Evolutionary conservation across 1,139 yeast genomes (phyloP).

Genomic region (Hansenula sp.): DNA sequence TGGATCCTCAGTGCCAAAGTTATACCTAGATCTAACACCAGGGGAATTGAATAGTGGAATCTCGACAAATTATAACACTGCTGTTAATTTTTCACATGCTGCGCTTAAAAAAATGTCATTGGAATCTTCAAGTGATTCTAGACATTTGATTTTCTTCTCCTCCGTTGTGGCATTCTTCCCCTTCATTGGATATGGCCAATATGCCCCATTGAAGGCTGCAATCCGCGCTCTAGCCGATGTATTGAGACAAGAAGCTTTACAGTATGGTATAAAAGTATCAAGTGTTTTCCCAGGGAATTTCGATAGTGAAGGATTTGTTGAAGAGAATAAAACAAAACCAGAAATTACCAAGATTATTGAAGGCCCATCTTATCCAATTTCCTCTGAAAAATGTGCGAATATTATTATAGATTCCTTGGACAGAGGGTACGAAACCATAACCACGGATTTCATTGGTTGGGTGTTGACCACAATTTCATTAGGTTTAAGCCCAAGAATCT

Average conservation of each 20-base stretch:
- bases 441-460: slow-evolving; percentile 89
- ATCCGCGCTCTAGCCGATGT: slow-evolving; percentile 69
- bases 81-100: slow-evolving; percentile 67
- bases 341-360: slow-evolving; percentile 77
- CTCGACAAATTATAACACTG: slow-evolving; percentile 66
- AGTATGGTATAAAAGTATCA: slow-evolving; percentile 59
- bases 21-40: slow-evolving; percentile 65
- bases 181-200: slow-evolving; percentile 86
- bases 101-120: slow-evolving; percentile 42
- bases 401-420: slow-evolving; percentile 53
- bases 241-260: slow-evolving; percentile 75
- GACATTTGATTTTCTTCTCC: slow-evolving; percentile 74
- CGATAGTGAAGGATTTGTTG: slow-evolving; percentile 78
- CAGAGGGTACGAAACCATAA: slow-evolving; percentile 68
- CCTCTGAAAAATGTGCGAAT: slow-evolving; percentile 64
- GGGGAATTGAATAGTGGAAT: slow-evolving; percentile 60
- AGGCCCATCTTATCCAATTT: slow-evolving; percentile 74
- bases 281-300: slow-evolving; percentile 87
- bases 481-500: slow-evolving; percentile 40
- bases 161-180: slow-evolving; percentile 83
- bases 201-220: slow-evolving; percentile 88
- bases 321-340: slow-evolving; percentile 85
- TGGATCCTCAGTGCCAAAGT: slow-evolving; percentile 78
- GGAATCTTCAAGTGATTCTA: slow-evolving; percentile 16
- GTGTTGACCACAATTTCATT: slow-evolving; percentile 62